phyloP scores from a whole-genome alignment of 345 rosid species.

The Syzygium jambos region DNA sequence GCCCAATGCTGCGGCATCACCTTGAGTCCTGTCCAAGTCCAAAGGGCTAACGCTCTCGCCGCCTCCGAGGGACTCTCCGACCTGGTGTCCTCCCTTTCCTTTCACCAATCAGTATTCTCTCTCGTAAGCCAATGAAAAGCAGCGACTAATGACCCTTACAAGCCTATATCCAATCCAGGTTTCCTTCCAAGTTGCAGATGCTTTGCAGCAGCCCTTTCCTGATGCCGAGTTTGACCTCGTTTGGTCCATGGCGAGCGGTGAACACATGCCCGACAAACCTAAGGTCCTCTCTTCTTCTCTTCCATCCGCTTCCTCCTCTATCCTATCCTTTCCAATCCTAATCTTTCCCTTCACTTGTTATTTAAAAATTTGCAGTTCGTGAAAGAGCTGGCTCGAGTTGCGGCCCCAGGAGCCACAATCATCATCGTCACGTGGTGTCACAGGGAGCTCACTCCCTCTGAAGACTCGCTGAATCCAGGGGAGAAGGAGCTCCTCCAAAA shows the following conservation, averaged over 20 bases:
- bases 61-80: conserved; percentile 53
- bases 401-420: conserved; percentile 71
- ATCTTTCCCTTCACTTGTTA: not conserved
- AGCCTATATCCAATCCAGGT: conserved; percentile 21
- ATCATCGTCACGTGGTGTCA: conserved; percentile 96
- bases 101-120: not conserved
- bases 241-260: conserved; percentile 98
- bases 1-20: conserved; percentile 70
- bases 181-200: conserved; percentile 84
- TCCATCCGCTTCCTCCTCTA: not conserved
- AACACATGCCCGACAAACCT: conserved; percentile 85
- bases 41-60: conserved; percentile 71
- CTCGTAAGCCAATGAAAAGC: not conserved
- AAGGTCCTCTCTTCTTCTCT: conserved; percentile 31
- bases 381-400: conserved; percentile 69
- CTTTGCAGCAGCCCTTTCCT: conserved; percentile 83
- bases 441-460: conserved; percentile 53
- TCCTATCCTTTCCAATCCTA: not conserved
- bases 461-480: conserved; percentile 62
- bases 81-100: conserved; percentile 15
- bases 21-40: conserved; percentile 76
- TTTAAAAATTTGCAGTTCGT: conserved; percentile 48
- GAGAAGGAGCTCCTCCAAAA: conserved; percentile 50
- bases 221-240: conserved; percentile 73
- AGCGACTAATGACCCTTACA: not conserved